These are phyloP conservation scores for Cutaneotrichosporon dermatis DNA, from an alignment of 1,284 basidiomycete genomes.

Conservation along the genomic window DNA sequence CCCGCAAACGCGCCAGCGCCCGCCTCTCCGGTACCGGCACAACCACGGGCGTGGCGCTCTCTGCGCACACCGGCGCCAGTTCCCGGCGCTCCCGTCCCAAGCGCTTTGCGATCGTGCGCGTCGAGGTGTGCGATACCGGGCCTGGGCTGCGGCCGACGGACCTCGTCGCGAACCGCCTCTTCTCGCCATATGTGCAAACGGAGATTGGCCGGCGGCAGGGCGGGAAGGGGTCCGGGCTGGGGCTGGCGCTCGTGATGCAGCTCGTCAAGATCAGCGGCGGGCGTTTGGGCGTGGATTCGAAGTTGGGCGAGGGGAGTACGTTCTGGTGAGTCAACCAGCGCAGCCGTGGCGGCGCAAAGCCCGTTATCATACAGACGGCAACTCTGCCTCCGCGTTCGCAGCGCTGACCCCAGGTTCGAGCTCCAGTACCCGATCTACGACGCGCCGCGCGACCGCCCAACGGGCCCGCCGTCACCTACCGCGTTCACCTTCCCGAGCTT, in stretches of 20 bases:
- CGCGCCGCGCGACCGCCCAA: too few species aligned
- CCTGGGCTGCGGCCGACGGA: conserved; percentile 67
- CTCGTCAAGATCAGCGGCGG: conserved; percentile 80
- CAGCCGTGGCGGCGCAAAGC: too few species aligned
- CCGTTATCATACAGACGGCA: too few species aligned
- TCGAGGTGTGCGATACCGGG: conserved; percentile 77
- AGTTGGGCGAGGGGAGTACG: conserved; percentile 42
- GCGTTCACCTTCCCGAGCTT: too few species aligned
- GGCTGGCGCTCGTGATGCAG: conserved; percentile 79
- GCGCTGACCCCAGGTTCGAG: conserved; percentile 12
- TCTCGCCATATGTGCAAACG: conserved; percentile 50
- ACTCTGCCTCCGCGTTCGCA: too few species aligned
- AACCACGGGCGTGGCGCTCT: too few species aligned
- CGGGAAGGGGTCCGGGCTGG: conserved; percentile 81
- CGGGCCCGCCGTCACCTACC: too few species aligned
- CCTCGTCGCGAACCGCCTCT: conserved; percentile 56
- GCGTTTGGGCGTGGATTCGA: conserved; percentile 59
- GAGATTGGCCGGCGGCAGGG: conserved; percentile 68
- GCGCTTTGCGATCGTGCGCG: conserved; percentile 56
- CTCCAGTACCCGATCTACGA: not conserved
- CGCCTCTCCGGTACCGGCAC: not conserved
- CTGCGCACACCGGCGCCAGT: too few species aligned
- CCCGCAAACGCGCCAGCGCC: too few species aligned
- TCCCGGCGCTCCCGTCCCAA: not conserved
- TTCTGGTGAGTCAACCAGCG: conserved; percentile 45